Base-by-base conservation (phyloP, 305 asterid species). In the Fraxinus latifolia region DNA sequence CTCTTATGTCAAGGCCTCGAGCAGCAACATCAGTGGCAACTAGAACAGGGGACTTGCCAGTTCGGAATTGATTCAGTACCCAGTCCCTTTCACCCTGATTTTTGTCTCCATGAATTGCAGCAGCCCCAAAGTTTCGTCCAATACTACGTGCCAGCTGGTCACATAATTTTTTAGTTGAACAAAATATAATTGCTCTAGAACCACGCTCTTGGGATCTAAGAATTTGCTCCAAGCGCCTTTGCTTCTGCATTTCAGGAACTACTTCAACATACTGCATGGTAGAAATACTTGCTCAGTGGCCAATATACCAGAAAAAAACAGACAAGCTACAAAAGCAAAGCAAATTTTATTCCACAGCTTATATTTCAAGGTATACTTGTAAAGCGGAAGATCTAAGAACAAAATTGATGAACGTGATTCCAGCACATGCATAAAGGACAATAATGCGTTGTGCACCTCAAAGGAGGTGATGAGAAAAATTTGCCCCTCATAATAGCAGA, bases 1-100 rank as follows among this genome's bases (percentile, higher is more conserved):
- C 98, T 80, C 95, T 89, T 81, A 95, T 88, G 78, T 95, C 99
- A 78, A 95, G 97, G 82, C 99, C 99, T 72, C 99, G 91, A 55
- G 99, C 98, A 82, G 99, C 99, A 87, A 94, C 99, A 90, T 95
- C 99, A 76, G 98, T 95, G 82, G 98, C 99, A 81, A 95, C 99
- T 73, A 95, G 89, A 83, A 95, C 78, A 70, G 98, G 99, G 84
- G 94, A 89, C 87, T 88, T 91, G 21, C 99, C 99, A 44, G 83
- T 36, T 74, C 97, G 94, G 81, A 95, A 95, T 82, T 95, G 99
- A 90, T 91, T 95, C 86, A 95, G 87, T 82, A 94, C 99, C 91
- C 91, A 95, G 85, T 95, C 99, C 83, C 99, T 91, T 90, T 94
- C 99, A 78, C 90, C 90, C 90, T 95, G 99, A 77, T 93, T 89